Evolutionary conservation across 306 rosid genomes (phyloP), one percentile per base, ranked within the genome.

Genomic region (Oxytropis ochrocephala): DNA sequence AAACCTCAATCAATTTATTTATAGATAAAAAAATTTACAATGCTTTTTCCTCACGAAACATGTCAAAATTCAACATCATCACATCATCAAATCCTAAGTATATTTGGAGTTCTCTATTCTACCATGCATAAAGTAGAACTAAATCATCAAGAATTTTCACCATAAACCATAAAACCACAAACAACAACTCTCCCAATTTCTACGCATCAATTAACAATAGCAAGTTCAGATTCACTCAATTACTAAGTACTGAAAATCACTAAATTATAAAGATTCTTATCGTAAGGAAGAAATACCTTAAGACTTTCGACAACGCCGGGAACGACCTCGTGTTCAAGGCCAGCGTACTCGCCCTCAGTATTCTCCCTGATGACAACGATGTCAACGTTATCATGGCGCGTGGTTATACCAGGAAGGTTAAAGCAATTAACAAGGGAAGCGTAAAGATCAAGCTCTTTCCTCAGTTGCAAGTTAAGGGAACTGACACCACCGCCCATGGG

Each of bases 241-340:
- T 13, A 35, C 8, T 35, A 13, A 58, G 21, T 0, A 1, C 29
- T 24, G 13, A 30, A 35, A 9, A 39, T 41, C 41, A 11, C 19
- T 21, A 4, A 24, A 12, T 4, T 43, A 6, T 21, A 12, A 27
- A 5, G 3, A 1, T 41, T 8, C 4, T 14, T 9, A 59, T 17
- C 5, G 36, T 36, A 4, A 11, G 48, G 33, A 3, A 3, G 29
- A 54, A 41, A 8, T 67, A 90, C 97, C 97, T 91, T 88, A 42
- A 91, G 97, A 74, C 97, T 91, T 72, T 91, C 97, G 0, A 91
- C 97, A 9, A 91, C 97, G 24, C 97, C 97, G 2, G 97, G 97
- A 80, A 91, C 89, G 35, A 91, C 96, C 85, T 91, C 96, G 38
- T 91, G 97, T 58, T 91, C 97, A 50, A 88, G 85, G 8, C 97